These are phyloP conservation scores for Yamadazyma phyllophila DNA, from an alignment of 805 yeast species.

Conservation along the genomic window DNA sequence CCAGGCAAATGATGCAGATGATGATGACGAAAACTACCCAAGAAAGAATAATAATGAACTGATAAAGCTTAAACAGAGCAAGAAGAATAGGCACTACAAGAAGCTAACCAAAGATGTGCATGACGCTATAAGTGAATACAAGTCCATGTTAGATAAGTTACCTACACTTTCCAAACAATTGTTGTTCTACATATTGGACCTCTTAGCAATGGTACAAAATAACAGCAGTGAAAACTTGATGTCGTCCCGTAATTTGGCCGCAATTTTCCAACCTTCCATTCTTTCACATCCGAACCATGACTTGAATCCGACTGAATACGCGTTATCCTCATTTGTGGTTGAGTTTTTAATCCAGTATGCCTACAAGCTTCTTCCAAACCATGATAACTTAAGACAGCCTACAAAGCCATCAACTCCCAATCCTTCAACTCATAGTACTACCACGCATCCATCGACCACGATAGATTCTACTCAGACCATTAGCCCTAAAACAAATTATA, in stretches of 20 bases:
- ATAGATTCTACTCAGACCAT: neutral
- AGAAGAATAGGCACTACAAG: constrained; percentile 49
- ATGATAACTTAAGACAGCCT: constrained; percentile 12
- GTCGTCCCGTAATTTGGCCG: constrained; percentile 92
- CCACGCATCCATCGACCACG: neutral
- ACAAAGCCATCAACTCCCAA: neutral
- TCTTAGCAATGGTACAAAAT: constrained; percentile 80
- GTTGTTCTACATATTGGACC: constrained; percentile 80
- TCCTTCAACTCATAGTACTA: neutral
- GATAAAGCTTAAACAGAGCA: constrained; percentile 11
- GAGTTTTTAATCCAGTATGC: constrained; percentile 88
- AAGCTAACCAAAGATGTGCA: constrained; percentile 62
- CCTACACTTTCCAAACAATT: constrained; percentile 81
- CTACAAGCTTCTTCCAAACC: constrained; percentile 67
- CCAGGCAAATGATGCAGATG: constrained; percentile 1
- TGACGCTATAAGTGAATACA: constrained; percentile 70
- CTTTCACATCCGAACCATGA: constrained; percentile 91
- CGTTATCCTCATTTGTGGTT: constrained; percentile 78
- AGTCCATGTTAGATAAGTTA: constrained; percentile 60
- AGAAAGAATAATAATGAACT: constrained; percentile 1
- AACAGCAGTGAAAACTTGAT: constrained; percentile 76
- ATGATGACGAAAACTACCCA: constrained; percentile 9
- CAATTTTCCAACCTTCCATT: constrained; percentile 96
- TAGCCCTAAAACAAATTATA: constrained; percentile 9
- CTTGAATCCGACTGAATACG: constrained; percentile 89